Base-by-base conservation (phyloP, 2,329 filamentous ascomycete genomes). In the Gyromitra esculenta region DNA sequence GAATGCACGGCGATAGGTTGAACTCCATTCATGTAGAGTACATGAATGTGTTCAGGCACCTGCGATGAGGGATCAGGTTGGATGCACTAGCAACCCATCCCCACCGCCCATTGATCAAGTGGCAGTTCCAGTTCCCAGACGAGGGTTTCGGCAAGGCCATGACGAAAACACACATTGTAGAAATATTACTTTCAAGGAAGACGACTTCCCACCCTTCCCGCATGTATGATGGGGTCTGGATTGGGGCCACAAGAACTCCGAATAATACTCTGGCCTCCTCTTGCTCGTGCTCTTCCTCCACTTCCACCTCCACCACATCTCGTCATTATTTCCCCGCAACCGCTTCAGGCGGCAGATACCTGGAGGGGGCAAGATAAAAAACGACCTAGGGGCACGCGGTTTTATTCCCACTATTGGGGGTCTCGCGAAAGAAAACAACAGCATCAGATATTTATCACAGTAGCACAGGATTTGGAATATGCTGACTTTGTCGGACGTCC, bases 1-100 rank as follows among this genome's bases (percentile, higher is more conserved):
- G 37, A 9, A 18, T 48, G 18, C 45, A 43, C 18, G 15, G 35
- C 52, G n/a, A 68, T 68, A 68, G 62, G 64, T 67, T 59, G 62
- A 50, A 57, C 21, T 52, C 25, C 25, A 31, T 31, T 2, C 4
- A 31, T 4, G 25, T 31, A 31, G 25, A 4, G 25, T 31, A 21
- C 18, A 21, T 21, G 18, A 0, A 64, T 64, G 43, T 72, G 39
- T 50, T 41, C 39, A 35, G 57, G 54, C 65, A 75, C n/a, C 65
- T 73, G 72, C 72, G 41, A 75, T 75, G 65, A 72, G 64, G 52
- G 50, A 72, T 64, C 39, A 64, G 68, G 68, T 37, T 63, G 18
- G 71, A 75, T 75, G 65, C 57, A 7, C 31, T 48, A 56, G 45
- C 71, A 71, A 60, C 71, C 37, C 21, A 31, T 39, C 41, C 15